phyloP scores from a whole-genome alignment of 106 monocot species.

The Dactylorhiza incarnata region DNA sequence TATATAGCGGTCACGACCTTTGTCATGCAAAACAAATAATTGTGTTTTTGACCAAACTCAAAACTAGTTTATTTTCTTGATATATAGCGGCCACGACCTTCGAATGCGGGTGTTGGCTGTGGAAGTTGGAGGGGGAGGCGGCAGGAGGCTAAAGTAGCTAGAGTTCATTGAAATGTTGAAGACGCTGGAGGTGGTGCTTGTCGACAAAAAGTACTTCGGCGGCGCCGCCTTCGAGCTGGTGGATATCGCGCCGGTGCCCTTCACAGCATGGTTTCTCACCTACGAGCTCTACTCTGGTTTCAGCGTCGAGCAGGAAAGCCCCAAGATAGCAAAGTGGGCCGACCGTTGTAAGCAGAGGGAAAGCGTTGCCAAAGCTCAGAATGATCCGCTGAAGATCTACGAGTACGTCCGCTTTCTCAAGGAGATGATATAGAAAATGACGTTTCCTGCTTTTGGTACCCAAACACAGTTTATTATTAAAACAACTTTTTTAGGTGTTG shows the following conservation, averaged over 20 bases:
- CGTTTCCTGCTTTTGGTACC: too few relatives aligned
- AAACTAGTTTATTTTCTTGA: too few relatives aligned
- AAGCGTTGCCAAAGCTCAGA: slow-evolving; percentile 28
- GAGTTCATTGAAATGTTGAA: slow-evolving; percentile 35
- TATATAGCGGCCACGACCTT: too few relatives aligned
- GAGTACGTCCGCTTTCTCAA: too few relatives aligned
- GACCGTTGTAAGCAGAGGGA: slow-evolving; percentile 57
- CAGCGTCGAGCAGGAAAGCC: slow-evolving; percentile 31
- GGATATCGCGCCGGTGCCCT: slow-evolving; percentile 46
- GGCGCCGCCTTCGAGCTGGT: slow-evolving; percentile 46
- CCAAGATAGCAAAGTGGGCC: slow-evolving; percentile 47
- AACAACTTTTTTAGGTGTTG: too few relatives aligned
- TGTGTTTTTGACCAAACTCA: too few relatives aligned
- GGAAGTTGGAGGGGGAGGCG: slow-evolving; percentile 32
- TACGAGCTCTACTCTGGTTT: slow-evolving; percentile 32
- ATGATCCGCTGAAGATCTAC: slow-evolving; percentile 15
- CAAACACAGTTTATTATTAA: too few relatives aligned
- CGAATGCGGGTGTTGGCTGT: slow-evolving; percentile 24
- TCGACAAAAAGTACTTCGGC: slow-evolving; percentile 37
- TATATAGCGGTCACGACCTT: too few relatives aligned
- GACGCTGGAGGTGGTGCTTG: slow-evolving; percentile 33
- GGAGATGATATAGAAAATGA: too few relatives aligned
- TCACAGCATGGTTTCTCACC: slow-evolving; percentile 37
- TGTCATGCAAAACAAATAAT: too few relatives aligned
- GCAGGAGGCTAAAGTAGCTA: slow-evolving; percentile 31